These are phyloP conservation scores for Boletus sp. DNA, from an alignment of 768 basidiomycete genomes.

Conservation along the genomic window DNA sequence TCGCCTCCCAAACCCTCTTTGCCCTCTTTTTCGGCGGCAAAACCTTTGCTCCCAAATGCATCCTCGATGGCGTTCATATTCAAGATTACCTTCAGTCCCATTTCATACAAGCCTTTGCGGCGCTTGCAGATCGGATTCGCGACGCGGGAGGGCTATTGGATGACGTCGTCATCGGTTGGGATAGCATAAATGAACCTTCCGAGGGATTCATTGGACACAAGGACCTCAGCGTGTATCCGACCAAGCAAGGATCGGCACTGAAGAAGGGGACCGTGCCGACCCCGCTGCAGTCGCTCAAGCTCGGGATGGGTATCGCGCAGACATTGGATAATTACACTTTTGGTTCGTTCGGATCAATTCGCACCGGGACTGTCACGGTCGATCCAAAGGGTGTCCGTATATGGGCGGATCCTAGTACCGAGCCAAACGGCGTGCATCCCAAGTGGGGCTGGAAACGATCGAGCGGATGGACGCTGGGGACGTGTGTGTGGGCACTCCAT, in stretches of 20 bases:
- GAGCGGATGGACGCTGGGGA: slow-evolving; percentile 69
- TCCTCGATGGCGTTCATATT: slow-evolving; percentile 89
- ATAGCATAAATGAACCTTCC: slow-evolving; percentile 91
- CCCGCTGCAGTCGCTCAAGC: slow-evolving; percentile 75
- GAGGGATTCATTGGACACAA: slow-evolving; percentile 71
- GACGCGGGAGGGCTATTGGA: slow-evolving; percentile 79
- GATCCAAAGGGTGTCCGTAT: slow-evolving; percentile 80
- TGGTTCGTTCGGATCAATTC: slow-evolving; percentile 71
- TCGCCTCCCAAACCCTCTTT: slow-evolving; percentile 85
- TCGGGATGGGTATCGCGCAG: slow-evolving; percentile 86
- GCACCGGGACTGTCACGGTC: slow-evolving; percentile 71
- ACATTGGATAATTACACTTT: slow-evolving; percentile 84
- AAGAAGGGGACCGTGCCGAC: slow-evolving; percentile 89
- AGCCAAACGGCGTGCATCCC: slow-evolving; percentile 53
- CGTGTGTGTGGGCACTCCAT: slow-evolving; percentile 84
- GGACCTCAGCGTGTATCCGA: slow-evolving; percentile 65
- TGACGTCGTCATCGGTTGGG: slow-evolving; percentile 94
- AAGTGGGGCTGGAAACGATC: slow-evolving; percentile 87
- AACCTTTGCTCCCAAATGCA: slow-evolving; percentile 86
- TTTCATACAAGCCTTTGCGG: slow-evolving; percentile 72
- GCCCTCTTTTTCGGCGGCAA: slow-evolving; percentile 93
- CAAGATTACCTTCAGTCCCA: slow-evolving; percentile 84
- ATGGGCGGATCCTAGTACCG: slow-evolving; percentile 65
- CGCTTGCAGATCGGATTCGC: slow-evolving; percentile 71
- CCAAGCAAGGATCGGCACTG: slow-evolving; percentile 64